Evolutionary conservation across 768 basidiomycete genomes (phyloP).

Genomic region (Clathrus columnatus): DNA sequence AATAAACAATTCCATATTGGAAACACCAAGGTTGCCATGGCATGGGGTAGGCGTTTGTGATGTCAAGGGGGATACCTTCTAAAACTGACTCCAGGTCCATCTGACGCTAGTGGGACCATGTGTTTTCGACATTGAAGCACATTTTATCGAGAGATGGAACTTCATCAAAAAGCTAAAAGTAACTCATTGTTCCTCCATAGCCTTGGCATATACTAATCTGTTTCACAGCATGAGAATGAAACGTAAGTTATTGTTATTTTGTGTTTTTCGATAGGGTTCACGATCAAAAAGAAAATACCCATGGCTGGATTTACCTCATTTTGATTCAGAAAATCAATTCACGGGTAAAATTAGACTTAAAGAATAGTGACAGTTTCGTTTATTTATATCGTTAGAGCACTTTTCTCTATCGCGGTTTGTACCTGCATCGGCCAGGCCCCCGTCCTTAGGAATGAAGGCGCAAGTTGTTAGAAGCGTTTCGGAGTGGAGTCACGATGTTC

Average conservation of each 20-base stretch:
- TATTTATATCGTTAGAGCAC: constrained; percentile 9
- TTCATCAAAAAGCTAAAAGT: constrained; percentile 81
- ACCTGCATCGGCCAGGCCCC: constrained; percentile 57
- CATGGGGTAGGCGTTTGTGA: constrained; percentile 61
- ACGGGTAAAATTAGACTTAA: not conserved
- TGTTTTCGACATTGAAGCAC: constrained; percentile 87
- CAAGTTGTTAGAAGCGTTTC: constrained; percentile 81
- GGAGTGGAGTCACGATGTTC: constrained; percentile 92
- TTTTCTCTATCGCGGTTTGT: constrained; percentile 27
- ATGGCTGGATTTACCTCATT: not conserved
- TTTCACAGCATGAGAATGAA: not conserved
- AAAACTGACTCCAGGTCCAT: constrained; percentile 43
- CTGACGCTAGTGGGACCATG: constrained; percentile 75
- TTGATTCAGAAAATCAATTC: not conserved
- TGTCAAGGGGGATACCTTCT: constrained; percentile 4
- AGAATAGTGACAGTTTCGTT: not conserved
- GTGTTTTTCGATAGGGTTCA: not conserved
- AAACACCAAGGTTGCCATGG: constrained; percentile 83
- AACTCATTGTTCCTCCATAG: constrained; percentile 1
- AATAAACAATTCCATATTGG: constrained; percentile 58
- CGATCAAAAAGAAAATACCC: not conserved
- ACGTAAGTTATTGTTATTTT: not conserved
- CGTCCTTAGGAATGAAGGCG: constrained; percentile 45
- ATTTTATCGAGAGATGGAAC: constrained; percentile 90
- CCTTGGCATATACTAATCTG: not conserved